Percentiles rank a stretch among this genome's conserved stretches.
Evolutionary conservation across 108 stramenopile species (phyloP).

Genomic region (Stephanodiscus minutulus): DNA sequence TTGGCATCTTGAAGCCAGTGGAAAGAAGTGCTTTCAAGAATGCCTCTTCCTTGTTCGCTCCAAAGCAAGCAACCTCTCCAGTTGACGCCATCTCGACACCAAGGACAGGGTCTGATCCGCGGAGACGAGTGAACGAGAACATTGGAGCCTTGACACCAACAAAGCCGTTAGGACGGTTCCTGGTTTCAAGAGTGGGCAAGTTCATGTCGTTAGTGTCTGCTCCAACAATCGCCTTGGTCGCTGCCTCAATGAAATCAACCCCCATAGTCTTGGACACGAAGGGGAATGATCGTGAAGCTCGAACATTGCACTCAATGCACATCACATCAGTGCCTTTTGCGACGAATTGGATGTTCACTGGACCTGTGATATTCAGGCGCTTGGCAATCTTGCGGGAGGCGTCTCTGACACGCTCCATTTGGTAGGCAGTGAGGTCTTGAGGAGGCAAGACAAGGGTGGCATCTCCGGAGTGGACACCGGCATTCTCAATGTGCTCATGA

Average conservation of each 20-base stretch:
- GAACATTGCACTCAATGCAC: conserved; percentile 98
- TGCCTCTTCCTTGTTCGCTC: conserved; percentile 95
- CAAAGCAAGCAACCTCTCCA: conserved; percentile 99
- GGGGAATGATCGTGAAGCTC: conserved; percentile 97
- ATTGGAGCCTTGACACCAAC: conserved; percentile 99
- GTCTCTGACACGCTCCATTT: conserved; percentile 82
- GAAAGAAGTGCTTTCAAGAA: conserved; percentile 95
- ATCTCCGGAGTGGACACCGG: conserved; percentile 98
- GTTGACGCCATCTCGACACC: conserved; percentile 99
- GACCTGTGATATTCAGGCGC: conserved; percentile 95
- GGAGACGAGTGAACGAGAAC: conserved; percentile 98
- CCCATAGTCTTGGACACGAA: conserved; percentile 99
- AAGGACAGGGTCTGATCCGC: conserved; percentile 97
- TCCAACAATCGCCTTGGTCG: conserved; percentile 92
- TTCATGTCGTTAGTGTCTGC: conserved; percentile 87
- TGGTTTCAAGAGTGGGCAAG: conserved; percentile 86
- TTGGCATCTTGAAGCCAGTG: conserved; percentile 94
- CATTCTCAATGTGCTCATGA: conserved; percentile 98
- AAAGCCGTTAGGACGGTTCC: conserved; percentile 84
- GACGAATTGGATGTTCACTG: conserved; percentile 99
- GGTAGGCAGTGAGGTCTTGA: conserved; percentile 84
- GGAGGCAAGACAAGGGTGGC: conserved; percentile 93
- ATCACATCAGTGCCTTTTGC: conserved; percentile 96
- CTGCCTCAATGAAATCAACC: conserved; percentile 96
- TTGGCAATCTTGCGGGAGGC: conserved; percentile 91